Percentiles rank a stretch among this genome's conserved stretches.
Conservation (phyloP, 306 rosid species). For the Ormosia semicastrata region DNA sequence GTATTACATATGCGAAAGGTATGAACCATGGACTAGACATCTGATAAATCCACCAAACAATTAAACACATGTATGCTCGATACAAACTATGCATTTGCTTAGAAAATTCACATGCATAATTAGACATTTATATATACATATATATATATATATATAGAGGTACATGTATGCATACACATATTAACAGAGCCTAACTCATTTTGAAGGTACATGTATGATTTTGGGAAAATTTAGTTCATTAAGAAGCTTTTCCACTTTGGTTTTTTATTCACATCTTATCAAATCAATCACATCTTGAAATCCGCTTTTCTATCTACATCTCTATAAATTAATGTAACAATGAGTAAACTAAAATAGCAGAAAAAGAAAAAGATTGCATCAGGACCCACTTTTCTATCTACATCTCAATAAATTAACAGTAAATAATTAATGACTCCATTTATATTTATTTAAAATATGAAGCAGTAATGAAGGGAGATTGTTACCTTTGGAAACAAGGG, state of each 20-base stretch:
- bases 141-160: too few species aligned
- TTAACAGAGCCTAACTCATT: background rate
- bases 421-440: background rate
- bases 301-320: background rate
- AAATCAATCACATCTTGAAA: background rate
- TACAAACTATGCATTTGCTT: background rate
- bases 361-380: background rate
- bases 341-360: background rate
- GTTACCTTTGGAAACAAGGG: constrained; percentile 74
- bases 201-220: background rate
- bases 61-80: constrained; percentile 1
- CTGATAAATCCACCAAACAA: constrained; percentile 39
- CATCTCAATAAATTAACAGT: background rate
- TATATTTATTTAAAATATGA: background rate
- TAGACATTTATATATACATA: background rate
- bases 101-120: background rate
- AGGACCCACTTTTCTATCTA: background rate
- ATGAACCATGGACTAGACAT: constrained; percentile 73
- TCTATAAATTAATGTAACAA: background rate
- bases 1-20: constrained; percentile 66
- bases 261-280: background rate
- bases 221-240: background rate
- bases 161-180: background rate
- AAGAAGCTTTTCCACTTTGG: background rate
- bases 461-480: background rate